phyloP scores from a whole-genome alignment of 2,329 filamentous ascomycete species.

The Xylaria sp. region DNA sequence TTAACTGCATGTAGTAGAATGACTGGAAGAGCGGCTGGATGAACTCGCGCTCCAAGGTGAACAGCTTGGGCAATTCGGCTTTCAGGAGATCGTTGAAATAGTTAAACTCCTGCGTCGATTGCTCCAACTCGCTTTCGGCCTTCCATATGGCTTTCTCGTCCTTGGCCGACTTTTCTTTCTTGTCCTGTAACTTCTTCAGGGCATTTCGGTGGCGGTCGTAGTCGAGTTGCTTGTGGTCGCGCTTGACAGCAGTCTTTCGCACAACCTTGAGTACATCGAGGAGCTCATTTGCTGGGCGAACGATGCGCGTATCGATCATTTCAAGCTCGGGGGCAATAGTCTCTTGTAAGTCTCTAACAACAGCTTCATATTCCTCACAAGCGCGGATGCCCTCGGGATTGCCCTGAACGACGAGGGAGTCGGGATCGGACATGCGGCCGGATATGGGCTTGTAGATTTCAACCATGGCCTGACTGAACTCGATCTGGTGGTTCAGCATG shows the following conservation, averaged over 20 bases:
- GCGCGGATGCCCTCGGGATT: conserved; percentile 91
- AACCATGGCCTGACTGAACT: conserved; percentile 91
- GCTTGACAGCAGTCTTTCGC: conserved; percentile 80
- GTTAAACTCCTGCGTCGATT: conserved; percentile 91
- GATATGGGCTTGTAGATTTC: conserved; percentile 99
- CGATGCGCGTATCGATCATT: conserved; percentile 91
- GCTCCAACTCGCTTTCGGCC: conserved; percentile 84
- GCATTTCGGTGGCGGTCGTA: conserved; percentile 80
- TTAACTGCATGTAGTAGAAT: conserved; percentile 99
- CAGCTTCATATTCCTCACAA: conserved; percentile 91
- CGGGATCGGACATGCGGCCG: conserved; percentile 87
- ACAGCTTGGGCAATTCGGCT: conserved; percentile 89
- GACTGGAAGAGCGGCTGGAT: conserved; percentile 96
- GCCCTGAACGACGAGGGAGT: conserved; percentile 72
- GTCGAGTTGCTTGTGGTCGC: conserved; percentile 95
- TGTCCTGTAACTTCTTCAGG: conserved; percentile 93
- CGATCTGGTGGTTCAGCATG: conserved; percentile 96
- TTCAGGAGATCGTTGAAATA: conserved; percentile 98
- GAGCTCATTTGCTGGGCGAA: conserved; percentile 87
- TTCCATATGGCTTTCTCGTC: conserved; percentile 98
- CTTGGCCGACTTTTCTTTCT: conserved; percentile 93
- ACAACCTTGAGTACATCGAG: conserved; percentile 94
- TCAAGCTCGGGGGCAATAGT: conserved; percentile 88
- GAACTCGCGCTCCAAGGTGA: conserved; percentile 84
- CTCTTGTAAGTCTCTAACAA: conserved; percentile 85